These are phyloP conservation scores for Laburnicola sp. DNA, from an alignment of 2,329 filamentous ascomycete genomes.

Conservation along the genomic window DNA sequence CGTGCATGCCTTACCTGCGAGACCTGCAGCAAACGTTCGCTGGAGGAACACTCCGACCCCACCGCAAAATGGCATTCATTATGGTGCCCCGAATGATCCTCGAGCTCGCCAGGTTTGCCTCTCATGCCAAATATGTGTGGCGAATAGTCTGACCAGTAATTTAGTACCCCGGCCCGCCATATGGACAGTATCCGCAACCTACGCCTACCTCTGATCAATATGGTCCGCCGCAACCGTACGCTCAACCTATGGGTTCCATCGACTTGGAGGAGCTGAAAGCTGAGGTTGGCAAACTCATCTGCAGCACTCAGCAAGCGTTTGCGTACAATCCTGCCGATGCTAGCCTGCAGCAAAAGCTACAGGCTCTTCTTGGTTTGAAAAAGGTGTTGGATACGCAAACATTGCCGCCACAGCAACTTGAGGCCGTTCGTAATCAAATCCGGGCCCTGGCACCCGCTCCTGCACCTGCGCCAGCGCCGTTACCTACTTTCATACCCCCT, in stretches of 20 bases:
- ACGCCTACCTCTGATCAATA: conserved; percentile 34
- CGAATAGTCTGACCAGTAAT: conserved; percentile 14
- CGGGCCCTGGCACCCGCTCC: conserved; percentile 70
- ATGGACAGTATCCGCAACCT: conserved; percentile 28
- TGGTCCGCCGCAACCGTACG: conserved; percentile 36
- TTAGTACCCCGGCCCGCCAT: conserved; percentile 31
- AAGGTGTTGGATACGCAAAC: conserved; percentile 75
- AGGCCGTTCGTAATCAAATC: conserved; percentile 83
- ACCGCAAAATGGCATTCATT: conserved; percentile 52
- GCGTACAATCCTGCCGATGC: conserved; percentile 75
- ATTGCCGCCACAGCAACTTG: conserved; percentile 78
- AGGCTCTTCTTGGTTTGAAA: conserved; percentile 84
- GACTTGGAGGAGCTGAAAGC: conserved; percentile 69
- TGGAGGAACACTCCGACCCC: conserved; percentile 77
- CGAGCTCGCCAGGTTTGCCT: conserved; percentile 43
- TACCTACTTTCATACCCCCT: conserved; percentile 38
- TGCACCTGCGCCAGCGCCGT: conserved; percentile 45
- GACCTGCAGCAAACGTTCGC: conserved; percentile 54
- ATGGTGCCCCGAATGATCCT: conserved; percentile 38
- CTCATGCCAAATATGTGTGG: background rate
- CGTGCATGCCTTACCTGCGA: conserved; percentile 44
- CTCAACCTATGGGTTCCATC: conserved; percentile 33
- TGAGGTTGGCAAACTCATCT: conserved; percentile 80
- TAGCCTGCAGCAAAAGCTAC: conserved; percentile 75
- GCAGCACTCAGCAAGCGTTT: conserved; percentile 72